A percentile compares a stretch with the other conserved stretches of the same genome.
Conservation (phyloP, 495 filamentous ascomycete species). For the Xylaria castorea region DNA sequence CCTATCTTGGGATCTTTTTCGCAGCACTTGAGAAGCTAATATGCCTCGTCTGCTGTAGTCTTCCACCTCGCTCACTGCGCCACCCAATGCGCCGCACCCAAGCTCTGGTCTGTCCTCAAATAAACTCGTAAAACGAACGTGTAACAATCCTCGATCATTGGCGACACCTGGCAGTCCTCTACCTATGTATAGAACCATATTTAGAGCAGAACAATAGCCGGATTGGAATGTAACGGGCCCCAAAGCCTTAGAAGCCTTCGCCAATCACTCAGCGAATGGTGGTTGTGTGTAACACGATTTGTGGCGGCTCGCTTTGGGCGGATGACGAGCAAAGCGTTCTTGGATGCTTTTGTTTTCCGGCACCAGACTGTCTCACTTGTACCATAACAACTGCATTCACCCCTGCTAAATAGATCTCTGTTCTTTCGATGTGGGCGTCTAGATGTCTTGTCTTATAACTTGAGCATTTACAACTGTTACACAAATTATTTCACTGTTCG, state of each 20-base stretch:
- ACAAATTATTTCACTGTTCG: background rate
- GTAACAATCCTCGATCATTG: constrained; percentile 12
- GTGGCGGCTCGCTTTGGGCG: constrained; percentile 31
- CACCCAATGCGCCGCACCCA: constrained; percentile 88
- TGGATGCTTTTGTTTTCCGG: constrained; percentile 6
- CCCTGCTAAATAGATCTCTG: constrained; percentile 40
- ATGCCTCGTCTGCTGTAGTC: constrained; percentile 61
- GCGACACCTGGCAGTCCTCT: constrained; percentile 1
- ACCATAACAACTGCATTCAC: constrained; percentile 38
- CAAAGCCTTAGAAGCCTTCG: constrained; percentile 1
- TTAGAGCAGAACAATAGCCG: constrained; percentile 22
- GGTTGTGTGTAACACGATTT: constrained; percentile 40
- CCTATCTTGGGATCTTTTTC: background rate
- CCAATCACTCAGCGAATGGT: constrained; percentile 25
- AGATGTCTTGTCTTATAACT: background rate
- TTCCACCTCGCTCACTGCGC: constrained; percentile 98
- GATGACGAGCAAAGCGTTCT: constrained; percentile 28
- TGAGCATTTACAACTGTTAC: background rate
- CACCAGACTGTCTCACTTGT: constrained; percentile 35
- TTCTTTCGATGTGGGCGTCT: constrained; percentile 24
- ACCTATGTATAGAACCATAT: constrained; percentile 30
- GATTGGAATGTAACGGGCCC: constrained; percentile 24
- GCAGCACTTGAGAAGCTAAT: constrained; percentile 27
- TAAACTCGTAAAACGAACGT: constrained; percentile 54
- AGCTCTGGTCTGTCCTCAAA: constrained; percentile 89